Evolutionary conservation across 2,329 filamentous ascomycete genomes (phyloP).

Genomic region (Colletotrichum noveboracense): DNA sequence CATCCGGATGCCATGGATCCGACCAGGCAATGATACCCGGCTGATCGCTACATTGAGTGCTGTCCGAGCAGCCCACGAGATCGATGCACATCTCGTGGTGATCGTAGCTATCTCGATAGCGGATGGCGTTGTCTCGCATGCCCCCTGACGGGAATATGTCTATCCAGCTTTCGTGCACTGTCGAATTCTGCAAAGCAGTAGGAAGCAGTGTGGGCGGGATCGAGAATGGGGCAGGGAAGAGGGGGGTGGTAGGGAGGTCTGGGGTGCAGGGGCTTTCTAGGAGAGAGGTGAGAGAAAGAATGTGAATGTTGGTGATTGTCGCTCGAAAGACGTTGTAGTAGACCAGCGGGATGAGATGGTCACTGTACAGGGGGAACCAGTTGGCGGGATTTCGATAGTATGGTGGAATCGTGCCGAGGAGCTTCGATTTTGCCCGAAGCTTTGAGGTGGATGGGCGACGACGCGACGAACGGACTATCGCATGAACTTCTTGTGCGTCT

Average conservation of each 20-base stretch:
- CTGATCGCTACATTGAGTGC: neutral
- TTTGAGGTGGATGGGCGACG: neutral
- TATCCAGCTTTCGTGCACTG: constrained; percentile 31
- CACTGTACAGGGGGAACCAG: constrained; percentile 27
- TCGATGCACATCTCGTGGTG: constrained; percentile 10
- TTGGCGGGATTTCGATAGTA: neutral
- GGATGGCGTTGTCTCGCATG: constrained; percentile 33
- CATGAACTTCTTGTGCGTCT: neutral
- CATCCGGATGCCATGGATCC: constrained; percentile 40
- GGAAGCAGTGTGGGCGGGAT: constrained; percentile 27
- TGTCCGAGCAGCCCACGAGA: neutral
- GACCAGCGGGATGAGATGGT: constrained; percentile 38
- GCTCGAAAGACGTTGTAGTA: constrained; percentile 43
- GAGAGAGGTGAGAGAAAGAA: constrained; percentile 30
- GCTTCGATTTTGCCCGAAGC: neutral
- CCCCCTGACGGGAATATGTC: constrained; percentile 34
- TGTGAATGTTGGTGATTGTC: constrained; percentile 34
- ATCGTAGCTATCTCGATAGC: neutral
- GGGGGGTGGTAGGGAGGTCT: constrained; percentile 19
- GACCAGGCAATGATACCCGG: constrained; percentile 21
- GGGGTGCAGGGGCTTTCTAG: constrained; percentile 20
- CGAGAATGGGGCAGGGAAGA: constrained; percentile 21
- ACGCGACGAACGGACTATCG: neutral
- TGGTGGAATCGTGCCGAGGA: neutral
- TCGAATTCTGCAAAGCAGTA: constrained; percentile 26